These are phyloP conservation scores for Petrea volubilis DNA, from an alignment of 257 asterid species.

Conservation along the genomic window DNA sequence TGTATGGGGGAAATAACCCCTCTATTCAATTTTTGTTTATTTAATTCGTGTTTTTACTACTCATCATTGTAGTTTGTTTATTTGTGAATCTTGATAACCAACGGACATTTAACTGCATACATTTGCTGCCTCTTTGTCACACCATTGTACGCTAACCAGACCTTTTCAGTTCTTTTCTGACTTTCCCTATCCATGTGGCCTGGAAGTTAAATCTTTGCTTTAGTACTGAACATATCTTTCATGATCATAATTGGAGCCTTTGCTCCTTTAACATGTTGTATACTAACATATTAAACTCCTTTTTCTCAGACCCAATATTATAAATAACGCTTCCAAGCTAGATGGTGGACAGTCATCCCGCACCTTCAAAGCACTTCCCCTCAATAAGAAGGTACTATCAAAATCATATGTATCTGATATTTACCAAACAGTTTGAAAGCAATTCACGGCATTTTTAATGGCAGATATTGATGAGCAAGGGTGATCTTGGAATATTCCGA, in stretches of 20 bases:
- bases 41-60: slow-evolving; percentile 7
- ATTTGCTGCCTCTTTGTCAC: not conserved
- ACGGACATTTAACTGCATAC: not conserved
- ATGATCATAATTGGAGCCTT: not conserved
- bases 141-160: not conserved
- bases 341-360: slow-evolving; percentile 44
- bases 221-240: slow-evolving; percentile 12
- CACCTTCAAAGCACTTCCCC: slow-evolving; percentile 81
- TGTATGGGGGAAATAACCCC: not conserved
- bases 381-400: slow-evolving; percentile 65
- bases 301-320: slow-evolving; percentile 38
- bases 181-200: slow-evolving; percentile 1
- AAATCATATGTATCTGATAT: not conserved
- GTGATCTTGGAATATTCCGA: slow-evolving; percentile 75
- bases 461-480: slow-evolving; percentile 89
- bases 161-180: not conserved
- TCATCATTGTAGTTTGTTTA: slow-evolving; percentile 3
- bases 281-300: slow-evolving; percentile 11
- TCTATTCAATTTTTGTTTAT: not conserved
- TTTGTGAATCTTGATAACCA: not conserved
- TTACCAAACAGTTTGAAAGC: not conserved
- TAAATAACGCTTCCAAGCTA: slow-evolving; percentile 43
- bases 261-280: not conserved
- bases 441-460: not conserved
- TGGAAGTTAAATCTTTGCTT: not conserved